Evolutionary conservation across 2,329 filamentous ascomycete genomes (phyloP).

Genomic region (Ascochyta rabiei): DNA sequence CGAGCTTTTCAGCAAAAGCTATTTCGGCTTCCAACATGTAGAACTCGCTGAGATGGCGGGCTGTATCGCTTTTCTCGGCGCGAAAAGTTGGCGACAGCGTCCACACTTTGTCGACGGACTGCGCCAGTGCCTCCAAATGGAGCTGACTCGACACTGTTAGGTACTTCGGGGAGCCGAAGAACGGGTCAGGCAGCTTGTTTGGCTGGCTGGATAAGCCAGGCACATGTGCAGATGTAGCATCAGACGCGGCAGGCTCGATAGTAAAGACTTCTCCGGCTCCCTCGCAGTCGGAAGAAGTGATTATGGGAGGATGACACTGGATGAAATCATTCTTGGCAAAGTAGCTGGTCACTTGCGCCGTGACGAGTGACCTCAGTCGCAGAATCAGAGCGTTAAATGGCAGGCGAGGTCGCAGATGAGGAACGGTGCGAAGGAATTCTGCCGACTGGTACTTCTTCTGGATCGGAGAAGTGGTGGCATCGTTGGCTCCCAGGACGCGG

Average conservation of each 20-base stretch:
- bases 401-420: constrained; percentile 83
- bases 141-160: constrained; percentile 94
- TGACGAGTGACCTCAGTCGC: constrained; percentile 80
- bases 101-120: constrained; percentile 90
- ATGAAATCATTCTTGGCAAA: constrained; percentile 75
- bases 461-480: constrained; percentile 86
- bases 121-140: constrained; percentile 89
- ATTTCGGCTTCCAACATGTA: constrained; percentile 98
- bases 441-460: constrained; percentile 95
- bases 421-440: constrained; percentile 86
- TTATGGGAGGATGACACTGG: constrained; percentile 89
- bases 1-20: constrained; percentile 74
- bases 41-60: constrained; percentile 93
- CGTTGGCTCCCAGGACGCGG: constrained; percentile 74
- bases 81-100: constrained; percentile 91
- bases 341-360: constrained; percentile 74
- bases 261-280: constrained; percentile 94
- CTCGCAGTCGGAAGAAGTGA: constrained; percentile 97
- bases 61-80: constrained; percentile 82
- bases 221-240: constrained; percentile 1
- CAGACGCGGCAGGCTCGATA: constrained; percentile 51
- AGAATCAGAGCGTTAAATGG: constrained; percentile 81
- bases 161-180: constrained; percentile 90
- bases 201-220: constrained; percentile 35
- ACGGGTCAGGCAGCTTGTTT: constrained; percentile 53